Conservation (phyloP, 2,329 filamentous ascomycete species). For the Penicillium sp. region DNA sequence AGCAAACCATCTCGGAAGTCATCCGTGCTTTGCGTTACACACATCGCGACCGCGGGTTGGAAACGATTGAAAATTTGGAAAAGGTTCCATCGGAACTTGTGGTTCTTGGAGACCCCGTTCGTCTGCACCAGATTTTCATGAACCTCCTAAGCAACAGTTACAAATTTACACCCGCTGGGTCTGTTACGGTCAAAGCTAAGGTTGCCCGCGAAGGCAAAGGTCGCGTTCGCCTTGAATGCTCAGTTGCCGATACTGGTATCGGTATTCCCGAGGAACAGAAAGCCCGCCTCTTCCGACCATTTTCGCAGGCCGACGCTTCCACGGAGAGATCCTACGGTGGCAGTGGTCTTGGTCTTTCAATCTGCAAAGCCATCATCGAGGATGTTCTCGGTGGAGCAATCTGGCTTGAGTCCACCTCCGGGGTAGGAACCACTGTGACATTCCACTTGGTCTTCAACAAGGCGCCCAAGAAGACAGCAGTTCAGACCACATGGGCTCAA, state of each 20-base stretch:
- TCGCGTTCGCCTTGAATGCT: slow-evolving; percentile 75
- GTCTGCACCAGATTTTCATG: slow-evolving; percentile 74
- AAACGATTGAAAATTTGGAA: slow-evolving; percentile 67
- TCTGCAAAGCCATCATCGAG: slow-evolving; percentile 92
- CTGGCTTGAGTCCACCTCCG: slow-evolving; percentile 74
- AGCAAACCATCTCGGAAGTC: slow-evolving; percentile 66
- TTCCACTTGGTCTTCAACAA: slow-evolving; percentile 88
- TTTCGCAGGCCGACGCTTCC: slow-evolving; percentile 88
- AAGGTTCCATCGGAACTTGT: slow-evolving; percentile 58
- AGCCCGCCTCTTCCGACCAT: slow-evolving; percentile 85
- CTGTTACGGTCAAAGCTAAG: slow-evolving; percentile 78
- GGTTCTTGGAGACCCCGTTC: slow-evolving; percentile 82
- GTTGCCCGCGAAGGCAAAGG: slow-evolving; percentile 71
- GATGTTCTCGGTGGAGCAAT: slow-evolving; percentile 88
- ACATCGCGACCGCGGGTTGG: slow-evolving; percentile 61
- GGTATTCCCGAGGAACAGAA: slow-evolving; percentile 78
- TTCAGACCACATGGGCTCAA: slow-evolving; percentile 60
- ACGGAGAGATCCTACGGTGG: slow-evolving; percentile 90
- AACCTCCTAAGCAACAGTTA: slow-evolving; percentile 92
- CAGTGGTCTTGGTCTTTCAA: slow-evolving; percentile 86
- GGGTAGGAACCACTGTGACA: slow-evolving; percentile 62
- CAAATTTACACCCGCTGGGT: slow-evolving; percentile 87
- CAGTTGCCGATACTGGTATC: slow-evolving; percentile 87
- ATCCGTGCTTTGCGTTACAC: slow-evolving; percentile 65
- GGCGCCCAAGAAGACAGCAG: slow-evolving; percentile 61